A percentile compares a stretch with the other conserved stretches of the same genome.
Evolutionary conservation across 495 filamentous ascomycete species (phyloP).

Genomic region (Usnea hakonensis): DNA sequence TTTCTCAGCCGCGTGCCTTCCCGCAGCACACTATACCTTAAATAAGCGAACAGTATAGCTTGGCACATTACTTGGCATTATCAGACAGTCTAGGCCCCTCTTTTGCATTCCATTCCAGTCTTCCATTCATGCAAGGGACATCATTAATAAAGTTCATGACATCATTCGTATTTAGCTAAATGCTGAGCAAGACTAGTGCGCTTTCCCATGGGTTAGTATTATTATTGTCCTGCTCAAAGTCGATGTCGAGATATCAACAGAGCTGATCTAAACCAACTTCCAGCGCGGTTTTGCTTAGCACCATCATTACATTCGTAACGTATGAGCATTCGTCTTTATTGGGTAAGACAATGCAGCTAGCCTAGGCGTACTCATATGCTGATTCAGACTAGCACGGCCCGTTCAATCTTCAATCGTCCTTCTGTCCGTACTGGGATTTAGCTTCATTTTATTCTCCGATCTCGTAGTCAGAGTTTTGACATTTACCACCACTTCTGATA

Average conservation of each 20-base stretch:
- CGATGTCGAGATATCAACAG: background rate
- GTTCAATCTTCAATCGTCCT: constrained; percentile 33
- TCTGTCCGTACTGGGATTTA: constrained; percentile 33
- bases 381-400: constrained; percentile 34
- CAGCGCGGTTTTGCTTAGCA: constrained; percentile 11
- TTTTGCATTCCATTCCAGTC: background rate
- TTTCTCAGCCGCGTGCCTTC: background rate
- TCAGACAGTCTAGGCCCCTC: background rate
- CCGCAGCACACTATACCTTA: background rate
- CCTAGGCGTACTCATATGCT: background rate
- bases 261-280: constrained; percentile 6
- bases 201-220: constrained; percentile 14
- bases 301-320: constrained; percentile 9
- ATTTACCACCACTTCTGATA: background rate
- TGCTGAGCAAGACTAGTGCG: constrained; percentile 14
- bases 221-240: background rate
- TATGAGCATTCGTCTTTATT: constrained; percentile 15
- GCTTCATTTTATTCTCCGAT: constrained; percentile 27
- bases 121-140: constrained; percentile 7
- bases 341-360: constrained; percentile 3
- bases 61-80: background rate
- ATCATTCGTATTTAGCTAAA: constrained; percentile 5
- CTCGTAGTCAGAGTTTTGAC: background rate
- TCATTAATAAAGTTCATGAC: background rate
- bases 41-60: background rate